Evolutionary conservation across 2,329 filamentous ascomycete species (phyloP), one percentile per base, ranked within the genome.

Genomic region (Scortechinia acanthostroma): DNA sequence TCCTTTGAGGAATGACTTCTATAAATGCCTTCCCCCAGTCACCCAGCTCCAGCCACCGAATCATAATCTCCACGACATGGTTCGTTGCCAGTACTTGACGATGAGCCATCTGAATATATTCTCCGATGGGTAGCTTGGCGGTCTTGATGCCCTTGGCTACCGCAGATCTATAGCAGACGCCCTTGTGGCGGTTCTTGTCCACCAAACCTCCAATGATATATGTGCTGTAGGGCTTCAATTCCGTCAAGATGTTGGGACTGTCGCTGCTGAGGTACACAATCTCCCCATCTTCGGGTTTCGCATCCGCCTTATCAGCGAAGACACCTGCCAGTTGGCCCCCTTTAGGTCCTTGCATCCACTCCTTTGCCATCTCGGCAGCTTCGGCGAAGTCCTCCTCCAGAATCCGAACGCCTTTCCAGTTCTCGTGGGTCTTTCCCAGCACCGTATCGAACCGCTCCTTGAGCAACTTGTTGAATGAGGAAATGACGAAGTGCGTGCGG

Each of bases 151-250:
- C 74, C 44, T 66, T 62, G 25, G 73, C 67, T 43, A 66, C 64
- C 1, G 80, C 80, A 21, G 69, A 65, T 53, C 74, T 76, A 63
- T 83, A 74, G 57, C 80, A 83, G 21, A 83, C 66, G 13, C 76
- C 80, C 55, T 84, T 84, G 60, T 84, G 73, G 25, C 79, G 68
- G 55, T 84, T 84, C 60, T 81, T 81, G 59, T 84, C 80, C 20
- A 84, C 80, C 6, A 84, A 58, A 0, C 78, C 80, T 21, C 80
- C 80, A 44, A 84, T 75, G 50, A 84, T 81, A 56, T 84, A 84
- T 3, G 77, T 83, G 57, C 71, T 73, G 63, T 80, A 79, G 1
- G 80, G 79, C 52, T 76, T 79, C 48, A 84, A 63, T 48, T 79
- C 70, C 4, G 71, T 76, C 46, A 84, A 60, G 2, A 73, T 79